Conservation (phyloP, 1,284 basidiomycete genomes). For the Phenoliferia sp. region DNA sequence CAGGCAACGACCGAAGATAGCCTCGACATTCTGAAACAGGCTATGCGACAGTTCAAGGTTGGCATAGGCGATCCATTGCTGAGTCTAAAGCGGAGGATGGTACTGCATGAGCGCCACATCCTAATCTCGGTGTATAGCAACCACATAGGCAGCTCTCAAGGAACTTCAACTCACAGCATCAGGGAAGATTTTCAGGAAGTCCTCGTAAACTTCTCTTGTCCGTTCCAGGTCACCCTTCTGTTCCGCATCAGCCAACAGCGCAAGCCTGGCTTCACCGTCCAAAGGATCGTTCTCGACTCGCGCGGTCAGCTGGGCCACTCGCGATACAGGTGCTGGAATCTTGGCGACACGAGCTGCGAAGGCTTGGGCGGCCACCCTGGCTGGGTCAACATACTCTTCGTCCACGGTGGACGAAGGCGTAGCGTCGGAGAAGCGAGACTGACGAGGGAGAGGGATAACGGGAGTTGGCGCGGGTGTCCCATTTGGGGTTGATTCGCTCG, state of each 20-base stretch:
- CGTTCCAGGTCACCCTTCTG: constrained; percentile 61
- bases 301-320: constrained; percentile 35
- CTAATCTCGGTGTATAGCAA: constrained; percentile 47
- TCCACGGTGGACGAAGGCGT: not conserved
- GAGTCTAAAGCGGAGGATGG: constrained; percentile 32
- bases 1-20: constrained; percentile 73
- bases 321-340: constrained; percentile 21
- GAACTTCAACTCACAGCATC: constrained; percentile 57
- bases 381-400: not conserved
- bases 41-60: constrained; percentile 64
- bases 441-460: not conserved
- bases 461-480: not conserved
- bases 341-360: not conserved
- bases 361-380: not conserved
- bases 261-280: constrained; percentile 64
- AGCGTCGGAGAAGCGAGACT: not conserved
- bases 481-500: not conserved
- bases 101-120: not conserved
- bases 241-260: constrained; percentile 62
- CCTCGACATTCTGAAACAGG: constrained; percentile 65
- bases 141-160: constrained; percentile 8
- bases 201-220: constrained; percentile 66
- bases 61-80: constrained; percentile 44
- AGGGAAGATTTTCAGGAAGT: constrained; percentile 67
- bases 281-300: constrained; percentile 51